Evolutionary conservation across 164 flowering plant genomes (phyloP), one percentile per base, ranked within the genome.

Genomic region (Aristolochia contorta): DNA sequence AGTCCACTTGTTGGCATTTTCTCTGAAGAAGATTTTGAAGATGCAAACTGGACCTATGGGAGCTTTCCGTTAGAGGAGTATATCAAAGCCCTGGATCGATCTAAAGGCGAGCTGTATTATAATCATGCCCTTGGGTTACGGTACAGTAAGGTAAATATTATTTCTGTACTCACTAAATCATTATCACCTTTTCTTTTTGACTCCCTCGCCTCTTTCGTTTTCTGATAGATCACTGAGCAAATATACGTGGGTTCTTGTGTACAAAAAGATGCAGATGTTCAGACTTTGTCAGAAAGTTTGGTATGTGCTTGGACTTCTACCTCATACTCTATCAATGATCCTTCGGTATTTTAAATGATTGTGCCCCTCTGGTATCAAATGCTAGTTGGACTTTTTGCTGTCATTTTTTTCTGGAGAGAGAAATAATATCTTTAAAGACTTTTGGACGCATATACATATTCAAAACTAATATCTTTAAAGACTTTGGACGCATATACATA

Each of bases 181-280:
- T 53, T 21, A 21, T 14, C 24, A 37, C 43, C 43, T 37, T 6
- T 37, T 37, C 5, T 37, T 37, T 1, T 37, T 37, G 43, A 37
- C 43, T 37, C 43, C 43, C 43, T 10, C 7, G 0, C 53, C 8
- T 49, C 3, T 49, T 49, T 49, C 15, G 16, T 49, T 49, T 12
- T 37, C 18, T 49, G 65, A 52, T 70, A 92, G 98, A 80, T 92
- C 50, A 91, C 98, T 8, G 98, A 92, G 77, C 95, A 92, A 64
- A 80, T 92, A 74, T 87, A 81, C 63, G 85, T 89, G 14, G 96
- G 98, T 45, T 91, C 98, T 59, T 91, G 96, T 60, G 82, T 92
- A 71, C 96, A 92, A 68, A 78, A 79, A 59, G 86, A 79, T 70
- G 75, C 73, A 62, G 94, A 88, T 74, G 86, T 88, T 47, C 79